Percentiles rank a stretch among this genome's conserved stretches.
Conservation (phyloP, 2,329 filamentous ascomycete species). For the Epichloe uncinata region DNA sequence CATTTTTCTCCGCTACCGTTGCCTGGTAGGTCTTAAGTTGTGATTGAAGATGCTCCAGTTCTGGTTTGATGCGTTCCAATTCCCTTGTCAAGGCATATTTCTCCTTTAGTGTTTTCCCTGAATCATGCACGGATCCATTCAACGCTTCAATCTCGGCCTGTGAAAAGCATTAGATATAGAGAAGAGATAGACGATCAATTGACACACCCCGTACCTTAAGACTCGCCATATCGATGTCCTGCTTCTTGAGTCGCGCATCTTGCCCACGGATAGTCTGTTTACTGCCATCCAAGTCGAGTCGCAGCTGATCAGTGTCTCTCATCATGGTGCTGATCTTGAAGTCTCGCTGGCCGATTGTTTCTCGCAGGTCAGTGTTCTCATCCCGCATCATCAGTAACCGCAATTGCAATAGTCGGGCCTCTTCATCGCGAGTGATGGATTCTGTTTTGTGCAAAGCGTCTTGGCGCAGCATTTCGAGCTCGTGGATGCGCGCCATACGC, state of each 20-base stretch:
- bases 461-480: slow-evolving; percentile 59
- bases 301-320: slow-evolving; percentile 26
- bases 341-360: slow-evolving; percentile 47
- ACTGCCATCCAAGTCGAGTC: slow-evolving; percentile 28
- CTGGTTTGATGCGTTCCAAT: slow-evolving; percentile 37
- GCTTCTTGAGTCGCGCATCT: slow-evolving; percentile 33
- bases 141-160: slow-evolving; percentile 61
- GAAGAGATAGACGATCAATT: background rate
- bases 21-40: slow-evolving; percentile 49
- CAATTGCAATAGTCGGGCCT: slow-evolving; percentile 54
- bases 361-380: slow-evolving; percentile 56
- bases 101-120: slow-evolving; percentile 52
- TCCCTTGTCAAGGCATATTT: slow-evolving; percentile 41
- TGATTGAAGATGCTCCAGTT: slow-evolving; percentile 41
- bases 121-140: slow-evolving; percentile 53
- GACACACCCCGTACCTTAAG: slow-evolving; percentile 27
- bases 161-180: background rate
- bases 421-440: slow-evolving; percentile 61
- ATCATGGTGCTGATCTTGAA: slow-evolving; percentile 39
- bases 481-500: slow-evolving; percentile 33
- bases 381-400: slow-evolving; percentile 59
- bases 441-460: slow-evolving; percentile 50
- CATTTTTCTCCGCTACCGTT: slow-evolving; percentile 64
- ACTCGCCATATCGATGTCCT: slow-evolving; percentile 33
- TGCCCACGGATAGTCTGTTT: slow-evolving; percentile 30